Evolutionary conservation across 345 rosid genomes (phyloP).

Genomic region (Gossypium anomalum): DNA sequence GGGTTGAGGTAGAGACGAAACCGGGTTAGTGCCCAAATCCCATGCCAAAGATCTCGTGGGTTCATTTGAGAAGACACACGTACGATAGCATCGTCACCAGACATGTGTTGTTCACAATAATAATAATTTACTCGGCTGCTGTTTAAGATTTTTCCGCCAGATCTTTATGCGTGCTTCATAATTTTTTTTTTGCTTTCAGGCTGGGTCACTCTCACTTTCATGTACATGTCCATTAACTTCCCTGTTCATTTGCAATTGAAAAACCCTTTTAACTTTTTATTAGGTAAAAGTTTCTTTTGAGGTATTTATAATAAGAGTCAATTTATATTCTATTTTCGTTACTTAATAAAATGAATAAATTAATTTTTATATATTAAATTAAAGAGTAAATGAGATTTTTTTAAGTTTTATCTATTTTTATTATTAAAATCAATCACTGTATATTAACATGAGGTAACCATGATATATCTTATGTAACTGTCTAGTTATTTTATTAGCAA

Average conservation of each 20-base stretch:
- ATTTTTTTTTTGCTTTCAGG: too few relatives aligned
- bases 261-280: too few relatives aligned
- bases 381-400: too few relatives aligned
- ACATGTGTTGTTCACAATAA: not conserved
- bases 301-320: fast-evolving
- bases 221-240: not conserved
- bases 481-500: too few relatives aligned
- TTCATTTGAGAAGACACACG: not conserved
- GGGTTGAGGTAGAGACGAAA: not conserved
- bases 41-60: not conserved
- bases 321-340: too few relatives aligned
- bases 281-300: too few relatives aligned
- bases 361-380: fast-evolving
- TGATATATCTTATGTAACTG: too few relatives aligned
- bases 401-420: fast-evolving
- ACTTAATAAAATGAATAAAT: too few relatives aligned
- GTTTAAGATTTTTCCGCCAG: constrained; percentile 1
- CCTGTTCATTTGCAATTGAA: not conserved
- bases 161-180: not conserved
- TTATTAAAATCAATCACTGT: fast-evolving
- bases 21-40: not conserved
- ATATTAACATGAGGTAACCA: fast-evolving
- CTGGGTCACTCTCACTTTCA: not conserved
- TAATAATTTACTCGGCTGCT: not conserved
- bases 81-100: not conserved